phyloP scores from a whole-genome alignment of 441 rosid species.

The Gossypium lobatum region DNA sequence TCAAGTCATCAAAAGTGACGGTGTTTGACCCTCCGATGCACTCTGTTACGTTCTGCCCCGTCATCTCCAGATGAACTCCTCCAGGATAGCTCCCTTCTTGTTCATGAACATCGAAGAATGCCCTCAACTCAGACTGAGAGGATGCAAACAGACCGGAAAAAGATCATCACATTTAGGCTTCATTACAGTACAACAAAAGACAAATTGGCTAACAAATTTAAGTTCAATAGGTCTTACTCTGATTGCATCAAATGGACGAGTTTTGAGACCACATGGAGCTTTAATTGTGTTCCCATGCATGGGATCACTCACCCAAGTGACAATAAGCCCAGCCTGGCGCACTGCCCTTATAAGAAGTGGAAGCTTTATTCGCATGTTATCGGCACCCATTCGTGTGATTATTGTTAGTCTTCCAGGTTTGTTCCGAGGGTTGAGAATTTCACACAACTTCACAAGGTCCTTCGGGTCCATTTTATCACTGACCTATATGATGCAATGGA shows the following conservation, averaged over 20 bases:
- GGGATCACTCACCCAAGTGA: conserved; percentile 55
- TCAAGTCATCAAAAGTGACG: conserved; percentile 8
- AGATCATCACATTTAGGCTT: not conserved
- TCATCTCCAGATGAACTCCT: conserved; percentile 13
- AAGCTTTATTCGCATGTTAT: conserved; percentile 45
- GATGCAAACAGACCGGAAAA: not conserved
- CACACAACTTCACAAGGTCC: conserved; percentile 42
- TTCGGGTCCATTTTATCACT: conserved; percentile 56
- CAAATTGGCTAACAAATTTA: not conserved
- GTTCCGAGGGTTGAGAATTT: conserved; percentile 43
- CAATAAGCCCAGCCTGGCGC: conserved; percentile 41
- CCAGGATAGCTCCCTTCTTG: conserved; percentile 8
- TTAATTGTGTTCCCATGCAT: conserved; percentile 55
- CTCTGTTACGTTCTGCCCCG: conserved; percentile 6
- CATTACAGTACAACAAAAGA: not conserved
- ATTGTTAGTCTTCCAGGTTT: conserved; percentile 45
- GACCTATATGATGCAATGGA: conserved; percentile 26
- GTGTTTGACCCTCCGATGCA: conserved; percentile 4
- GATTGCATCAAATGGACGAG: conserved; percentile 47
- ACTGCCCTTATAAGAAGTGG: conserved; percentile 43
- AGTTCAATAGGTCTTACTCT: conserved; percentile 26
- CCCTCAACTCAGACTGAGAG: conserved; percentile 14
- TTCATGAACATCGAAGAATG: conserved; percentile 10
- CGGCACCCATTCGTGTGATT: conserved; percentile 49
- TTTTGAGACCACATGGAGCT: conserved; percentile 53